phyloP scores from a whole-genome alignment of 1,284 basidiomycete genomes.

The Trichosporon sp. region DNA sequence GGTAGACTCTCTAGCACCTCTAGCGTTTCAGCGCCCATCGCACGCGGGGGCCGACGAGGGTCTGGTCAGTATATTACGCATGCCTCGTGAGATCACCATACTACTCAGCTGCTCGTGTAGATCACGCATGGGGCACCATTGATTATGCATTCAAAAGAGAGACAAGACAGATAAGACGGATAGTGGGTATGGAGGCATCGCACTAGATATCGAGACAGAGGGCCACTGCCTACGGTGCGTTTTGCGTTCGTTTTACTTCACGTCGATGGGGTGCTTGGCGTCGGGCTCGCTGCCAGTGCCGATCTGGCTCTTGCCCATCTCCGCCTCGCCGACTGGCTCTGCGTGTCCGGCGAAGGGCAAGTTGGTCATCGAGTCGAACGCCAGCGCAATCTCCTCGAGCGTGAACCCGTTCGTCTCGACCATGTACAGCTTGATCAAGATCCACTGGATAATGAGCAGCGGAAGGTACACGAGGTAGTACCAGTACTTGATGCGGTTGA shows the following conservation, averaged over 20 bases:
- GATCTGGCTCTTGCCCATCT: neutral
- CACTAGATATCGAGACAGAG: too few species aligned
- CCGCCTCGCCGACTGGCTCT: neutral
- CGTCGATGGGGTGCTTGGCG: neutral
- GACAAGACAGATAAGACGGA: too few species aligned
- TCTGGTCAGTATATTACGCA: too few species aligned
- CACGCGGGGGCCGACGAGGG: too few species aligned
- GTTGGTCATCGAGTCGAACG: conserved; percentile 27
- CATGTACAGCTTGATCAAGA: conserved; percentile 37
- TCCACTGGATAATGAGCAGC: conserved; percentile 29
- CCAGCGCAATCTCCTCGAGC: conserved; percentile 44
- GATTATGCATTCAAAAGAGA: too few species aligned
- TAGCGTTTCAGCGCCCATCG: too few species aligned
- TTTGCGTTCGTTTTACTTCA: neutral
- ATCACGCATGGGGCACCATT: too few species aligned
- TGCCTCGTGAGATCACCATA: too few species aligned
- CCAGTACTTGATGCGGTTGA: conserved; percentile 43
- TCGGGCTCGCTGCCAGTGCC: neutral
- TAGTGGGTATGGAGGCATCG: too few species aligned
- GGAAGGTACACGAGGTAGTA: conserved; percentile 40
- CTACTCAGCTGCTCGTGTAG: too few species aligned
- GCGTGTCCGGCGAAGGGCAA: conserved; percentile 9
- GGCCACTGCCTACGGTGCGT: too few species aligned
- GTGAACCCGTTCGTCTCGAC: conserved; percentile 47
- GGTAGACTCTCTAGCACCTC: too few species aligned